Evolutionary conservation across 78 protist species (phyloP).

Genomic region (Bodo saltans): DNA sequence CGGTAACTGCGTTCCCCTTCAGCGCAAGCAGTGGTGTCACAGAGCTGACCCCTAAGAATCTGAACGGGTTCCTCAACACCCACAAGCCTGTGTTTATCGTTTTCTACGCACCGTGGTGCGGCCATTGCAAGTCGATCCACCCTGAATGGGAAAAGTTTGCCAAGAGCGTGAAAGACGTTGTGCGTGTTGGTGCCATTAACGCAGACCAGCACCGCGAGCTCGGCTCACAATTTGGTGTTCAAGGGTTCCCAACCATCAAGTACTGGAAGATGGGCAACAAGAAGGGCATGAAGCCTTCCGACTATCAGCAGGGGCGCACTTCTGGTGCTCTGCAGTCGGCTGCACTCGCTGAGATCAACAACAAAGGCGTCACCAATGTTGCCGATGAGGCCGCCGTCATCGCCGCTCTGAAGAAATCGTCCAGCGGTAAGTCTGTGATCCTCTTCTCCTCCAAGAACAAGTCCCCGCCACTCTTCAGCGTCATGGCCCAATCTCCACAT

Average conservation of each 20-base stretch:
- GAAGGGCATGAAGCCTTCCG: constrained; percentile 12
- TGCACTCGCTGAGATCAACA: constrained; percentile 2
- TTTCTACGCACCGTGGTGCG: constrained; percentile 54
- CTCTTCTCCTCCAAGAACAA: constrained; percentile 18
- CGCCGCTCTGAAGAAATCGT: background rate
- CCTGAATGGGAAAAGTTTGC: constrained; percentile 49
- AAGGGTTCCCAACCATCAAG: constrained; percentile 62
- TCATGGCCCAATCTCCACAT: constrained; percentile 1
- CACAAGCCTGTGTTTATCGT: constrained; percentile 21
- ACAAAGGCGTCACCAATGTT: background rate
- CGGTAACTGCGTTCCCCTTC: constrained; percentile 8
- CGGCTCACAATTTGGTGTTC: constrained; percentile 20
- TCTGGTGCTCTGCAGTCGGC: background rate
- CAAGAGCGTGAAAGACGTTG: constrained; percentile 25
- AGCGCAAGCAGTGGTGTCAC: background rate
- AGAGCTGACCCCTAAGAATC: constrained; percentile 9
- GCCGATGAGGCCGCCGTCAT: background rate
- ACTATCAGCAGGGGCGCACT: constrained; percentile 6
- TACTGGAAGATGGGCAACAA: background rate
- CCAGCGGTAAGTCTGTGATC: background rate
- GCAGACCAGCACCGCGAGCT: constrained; percentile 12
- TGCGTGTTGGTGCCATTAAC: constrained; percentile 48
- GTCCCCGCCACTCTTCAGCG: constrained; percentile 28
- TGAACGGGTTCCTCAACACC: background rate
- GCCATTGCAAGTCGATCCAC: constrained; percentile 55